Base-by-base conservation (phyloP, 805 yeast genomes). In the Kluyveromyces lactis region DNA sequence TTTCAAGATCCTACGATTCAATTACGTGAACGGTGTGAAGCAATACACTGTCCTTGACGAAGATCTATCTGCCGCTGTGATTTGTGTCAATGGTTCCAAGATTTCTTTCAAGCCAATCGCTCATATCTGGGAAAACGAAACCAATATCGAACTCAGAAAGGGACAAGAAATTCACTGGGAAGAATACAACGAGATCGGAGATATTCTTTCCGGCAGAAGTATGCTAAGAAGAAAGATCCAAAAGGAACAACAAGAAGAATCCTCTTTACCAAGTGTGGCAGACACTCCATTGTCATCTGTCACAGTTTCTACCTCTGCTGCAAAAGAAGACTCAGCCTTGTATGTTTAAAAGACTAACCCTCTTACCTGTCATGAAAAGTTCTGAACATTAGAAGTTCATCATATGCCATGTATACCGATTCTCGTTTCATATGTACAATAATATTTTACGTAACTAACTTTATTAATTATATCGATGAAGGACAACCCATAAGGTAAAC, bases 121-220 rank as follows among this genome's bases (percentile, higher is more conserved):
- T 33, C 62, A 65, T 6, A 62, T 84, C 41, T 81, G 81, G 76
- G 64, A 67, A 9, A 63, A 69, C 28, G 81, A 78, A 45, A 77
- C 90, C 2, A 72, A 81, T 55, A 62, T 77, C 28, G 58, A 58
- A 31, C 66, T 73, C 53, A 72, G 94, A 66, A 82, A 81, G 64
- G 86, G 87, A 40, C 63, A 62, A 38, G 72, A 70, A 2, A 63
- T 81, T 33, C 92, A 83, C 58, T 84, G 94, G 94, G 64, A 67
- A 38, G 66, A 71, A 36, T 67, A 77, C 64, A 70, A 68, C 42
- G 68, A 69, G 42, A 73, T 78, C 26, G 73, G 77, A 45, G 85
- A 80, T 54, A 74, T 83, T 50, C 67, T 84, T 52, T 81, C 89
- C 54, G 94, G 94, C 29, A 69, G 89, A 54, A 56, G 73, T 41